Evolutionary conservation across 495 filamentous ascomycete genomes (phyloP).

Genomic region (Aspergillus sclerotioniger): DNA sequence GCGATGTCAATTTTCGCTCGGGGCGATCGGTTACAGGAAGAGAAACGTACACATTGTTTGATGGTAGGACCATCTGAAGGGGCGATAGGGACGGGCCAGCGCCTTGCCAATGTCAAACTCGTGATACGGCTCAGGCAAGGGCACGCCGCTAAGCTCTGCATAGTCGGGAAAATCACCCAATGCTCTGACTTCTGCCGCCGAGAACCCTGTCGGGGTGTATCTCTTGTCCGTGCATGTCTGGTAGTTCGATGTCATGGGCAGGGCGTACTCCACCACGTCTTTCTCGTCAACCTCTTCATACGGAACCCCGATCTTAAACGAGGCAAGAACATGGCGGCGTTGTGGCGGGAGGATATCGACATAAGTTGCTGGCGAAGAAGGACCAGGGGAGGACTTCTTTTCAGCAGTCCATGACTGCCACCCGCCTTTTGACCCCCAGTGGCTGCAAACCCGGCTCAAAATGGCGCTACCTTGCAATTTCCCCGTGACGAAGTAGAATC

Average conservation of each 20-base stretch:
- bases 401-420: constrained; percentile 57
- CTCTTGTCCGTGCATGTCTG: constrained; percentile 31
- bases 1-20: constrained; percentile 16
- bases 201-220: constrained; percentile 60
- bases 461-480: constrained; percentile 13
- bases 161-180: constrained; percentile 87
- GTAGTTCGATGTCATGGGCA: constrained; percentile 49
- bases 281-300: constrained; percentile 30
- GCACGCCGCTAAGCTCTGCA: constrained; percentile 72
- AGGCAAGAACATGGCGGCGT: constrained; percentile 49
- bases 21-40: background rate
- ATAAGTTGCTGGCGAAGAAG: constrained; percentile 35
- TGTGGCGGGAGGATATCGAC: constrained; percentile 55
- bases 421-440: constrained; percentile 39
- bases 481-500: constrained; percentile 19
- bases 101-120: constrained; percentile 67
- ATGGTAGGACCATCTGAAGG: constrained; percentile 85
- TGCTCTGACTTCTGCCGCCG: constrained; percentile 66
- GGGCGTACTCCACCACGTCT: constrained; percentile 30
- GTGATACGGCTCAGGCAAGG: constrained; percentile 62
- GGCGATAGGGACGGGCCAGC: constrained; percentile 68
- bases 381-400: constrained; percentile 34
- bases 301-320: constrained; percentile 22
- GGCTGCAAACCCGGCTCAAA: constrained; percentile 26
- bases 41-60: constrained; percentile 84